These are phyloP conservation scores for Saposhnikovia divaricata DNA, from an alignment of 129 eudicot species.

Conservation along the genomic window DNA sequence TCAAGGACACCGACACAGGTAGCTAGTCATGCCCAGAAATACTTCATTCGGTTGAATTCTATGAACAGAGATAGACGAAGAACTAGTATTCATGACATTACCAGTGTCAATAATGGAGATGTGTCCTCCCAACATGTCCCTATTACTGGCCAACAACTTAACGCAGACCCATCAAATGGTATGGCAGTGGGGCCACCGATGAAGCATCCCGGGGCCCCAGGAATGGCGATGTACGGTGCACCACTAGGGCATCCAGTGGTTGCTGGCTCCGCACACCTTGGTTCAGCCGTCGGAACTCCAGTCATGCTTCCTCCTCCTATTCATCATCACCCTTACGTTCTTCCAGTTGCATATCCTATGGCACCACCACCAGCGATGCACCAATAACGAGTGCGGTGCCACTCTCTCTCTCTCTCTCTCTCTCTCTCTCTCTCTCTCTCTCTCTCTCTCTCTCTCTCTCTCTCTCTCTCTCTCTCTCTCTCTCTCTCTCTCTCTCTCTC, in stretches of 20 bases:
- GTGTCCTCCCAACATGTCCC: constrained; percentile 63
- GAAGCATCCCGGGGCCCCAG: constrained; percentile 51
- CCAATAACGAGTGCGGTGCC: constrained; percentile 24
- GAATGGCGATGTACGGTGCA: constrained; percentile 72
- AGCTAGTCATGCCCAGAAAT: constrained; percentile 95
- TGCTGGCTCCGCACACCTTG: constrained; percentile 60
- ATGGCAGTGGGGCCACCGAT: constrained; percentile 35
- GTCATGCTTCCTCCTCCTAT: constrained; percentile 77
- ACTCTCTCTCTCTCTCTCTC: neutral
- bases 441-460: neutral
- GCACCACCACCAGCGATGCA: constrained; percentile 83
- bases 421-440: neutral
- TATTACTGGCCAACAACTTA: constrained; percentile 71
- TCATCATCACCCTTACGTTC: constrained; percentile 65
- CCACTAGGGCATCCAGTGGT: constrained; percentile 84
- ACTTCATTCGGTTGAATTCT: constrained; percentile 76
- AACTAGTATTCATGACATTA: constrained; percentile 91
- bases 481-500: neutral
- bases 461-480: neutral
- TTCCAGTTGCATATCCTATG: constrained; percentile 82
- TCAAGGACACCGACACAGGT: constrained; percentile 96
- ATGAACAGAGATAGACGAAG: constrained; percentile 83
- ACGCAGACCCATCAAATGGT: constrained; percentile 32
- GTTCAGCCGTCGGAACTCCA: constrained; percentile 92
- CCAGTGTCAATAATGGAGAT: constrained; percentile 65